Conservation (phyloP, 1,284 basidiomycete genomes). For the Phylloporus sp. region DNA sequence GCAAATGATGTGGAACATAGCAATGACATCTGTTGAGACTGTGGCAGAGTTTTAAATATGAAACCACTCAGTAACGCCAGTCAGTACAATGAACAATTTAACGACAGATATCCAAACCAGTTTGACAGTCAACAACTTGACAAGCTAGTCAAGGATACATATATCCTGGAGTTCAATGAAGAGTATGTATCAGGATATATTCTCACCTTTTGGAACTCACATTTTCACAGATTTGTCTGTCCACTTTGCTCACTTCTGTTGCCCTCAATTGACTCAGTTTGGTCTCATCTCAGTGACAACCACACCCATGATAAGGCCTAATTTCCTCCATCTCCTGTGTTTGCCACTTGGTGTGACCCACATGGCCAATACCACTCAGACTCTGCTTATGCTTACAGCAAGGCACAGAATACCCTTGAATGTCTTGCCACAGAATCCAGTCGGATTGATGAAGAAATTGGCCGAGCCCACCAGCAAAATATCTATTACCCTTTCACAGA, state of each 20-base stretch:
- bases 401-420: slow-evolving; percentile 7
- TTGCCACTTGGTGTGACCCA: neutral
- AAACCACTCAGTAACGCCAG: no score
- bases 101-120: no score
- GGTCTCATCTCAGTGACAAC: slow-evolving; percentile 2
- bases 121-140: neutral
- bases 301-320: no score
- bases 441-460: neutral
- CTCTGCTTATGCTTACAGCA: slow-evolving; percentile 5
- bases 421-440: neutral
- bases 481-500: neutral
- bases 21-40: no score
- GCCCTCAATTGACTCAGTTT: neutral
- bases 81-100: no score
- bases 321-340: neutral
- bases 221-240: neutral
- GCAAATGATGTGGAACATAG: neutral
- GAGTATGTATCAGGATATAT: neutral
- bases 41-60: no score
- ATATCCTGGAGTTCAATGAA: neutral
- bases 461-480: neutral
- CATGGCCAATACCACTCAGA: slow-evolving; percentile 1
- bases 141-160: neutral
- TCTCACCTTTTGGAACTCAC: neutral
- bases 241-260: neutral